Conservation (phyloP, 345 rosid species). For the Lumnitzera racemosa region DNA sequence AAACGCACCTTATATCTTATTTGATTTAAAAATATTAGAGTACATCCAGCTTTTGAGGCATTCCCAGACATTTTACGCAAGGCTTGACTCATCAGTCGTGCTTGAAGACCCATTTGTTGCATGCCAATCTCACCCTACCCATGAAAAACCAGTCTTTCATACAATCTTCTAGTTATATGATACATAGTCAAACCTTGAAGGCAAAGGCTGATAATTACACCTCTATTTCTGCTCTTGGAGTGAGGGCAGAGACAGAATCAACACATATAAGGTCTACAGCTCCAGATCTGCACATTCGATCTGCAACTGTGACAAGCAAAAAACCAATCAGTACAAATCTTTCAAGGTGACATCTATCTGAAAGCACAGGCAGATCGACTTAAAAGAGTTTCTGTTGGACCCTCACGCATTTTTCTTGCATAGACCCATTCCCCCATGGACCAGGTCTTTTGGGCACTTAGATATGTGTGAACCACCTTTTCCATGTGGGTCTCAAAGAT, state of each 20-base stretch:
- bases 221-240: slow-evolving; percentile 98
- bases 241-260: slow-evolving; percentile 96
- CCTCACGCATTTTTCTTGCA: no score
- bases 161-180: neutral
- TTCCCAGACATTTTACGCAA: slow-evolving; percentile 99
- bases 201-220: slow-evolving; percentile 24
- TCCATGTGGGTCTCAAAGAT: neutral
- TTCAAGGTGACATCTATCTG: neutral
- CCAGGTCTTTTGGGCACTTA: no score
- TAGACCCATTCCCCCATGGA: no score
- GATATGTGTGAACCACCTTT: no score
- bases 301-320: slow-evolving; percentile 58
- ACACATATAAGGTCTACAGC: slow-evolving; percentile 90
- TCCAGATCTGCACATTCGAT: slow-evolving; percentile 98
- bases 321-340: slow-evolving; percentile 11
- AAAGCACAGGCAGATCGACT: no score
- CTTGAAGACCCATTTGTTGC: slow-evolving; percentile 99
- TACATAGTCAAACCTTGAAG: neutral
- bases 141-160: neutral
- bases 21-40: slow-evolving; percentile 86
- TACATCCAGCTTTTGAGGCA: slow-evolving; percentile 99
- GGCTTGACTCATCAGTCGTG: slow-evolving; percentile 99
- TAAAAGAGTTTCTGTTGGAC: no score
- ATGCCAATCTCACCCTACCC: slow-evolving; percentile 93
- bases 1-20: slow-evolving; percentile 79